Percentiles rank a stretch among this genome's conserved stretches.
Conservation (phyloP, 306 rosid species). For the Cicer judaicum region DNA sequence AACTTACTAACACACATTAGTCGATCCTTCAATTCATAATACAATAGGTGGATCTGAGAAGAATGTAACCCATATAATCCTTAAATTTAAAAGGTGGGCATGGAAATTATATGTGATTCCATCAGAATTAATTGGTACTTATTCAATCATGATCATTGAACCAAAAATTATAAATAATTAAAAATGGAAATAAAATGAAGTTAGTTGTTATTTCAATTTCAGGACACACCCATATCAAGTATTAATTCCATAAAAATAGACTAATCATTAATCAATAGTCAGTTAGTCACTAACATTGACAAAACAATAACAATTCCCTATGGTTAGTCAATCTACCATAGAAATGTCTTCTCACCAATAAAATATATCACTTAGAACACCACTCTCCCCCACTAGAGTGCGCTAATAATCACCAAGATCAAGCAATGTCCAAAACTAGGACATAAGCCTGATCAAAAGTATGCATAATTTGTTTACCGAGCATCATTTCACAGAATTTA, state of each 20-base stretch:
- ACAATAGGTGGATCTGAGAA: slow-evolving; percentile 30
- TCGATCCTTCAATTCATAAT: slow-evolving; percentile 35
- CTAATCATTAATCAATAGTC: background rate
- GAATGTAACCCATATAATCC: slow-evolving; percentile 27
- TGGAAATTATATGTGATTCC: slow-evolving; percentile 13
- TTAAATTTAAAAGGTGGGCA: slow-evolving; percentile 5
- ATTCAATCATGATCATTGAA: background rate
- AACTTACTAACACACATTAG: slow-evolving; percentile 32
- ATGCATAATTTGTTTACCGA: slow-evolving; percentile 24
- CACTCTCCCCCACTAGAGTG: background rate
- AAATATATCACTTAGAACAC: background rate
- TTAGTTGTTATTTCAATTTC: slow-evolving; percentile 12
- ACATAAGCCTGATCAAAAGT: slow-evolving; percentile 19
- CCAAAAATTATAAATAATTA: slow-evolving; percentile 4
- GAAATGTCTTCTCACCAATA: slow-evolving; percentile 4
- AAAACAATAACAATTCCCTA: background rate
- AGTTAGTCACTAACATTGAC: background rate
- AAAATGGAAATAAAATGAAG: background rate
- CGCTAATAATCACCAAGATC: slow-evolving; percentile 18
- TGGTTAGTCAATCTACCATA: background rate
- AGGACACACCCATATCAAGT: background rate
- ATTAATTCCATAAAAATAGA: slow-evolving; percentile 15
- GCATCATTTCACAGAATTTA: slow-evolving; percentile 4
- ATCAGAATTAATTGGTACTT: slow-evolving; percentile 20
- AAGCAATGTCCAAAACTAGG: slow-evolving; percentile 4